A percentile compares a stretch with the other conserved stretches of the same genome.
These are phyloP conservation scores for Excoecaria agallocha DNA, from an alignment of 345 rosid genomes.

Conservation along the genomic window DNA sequence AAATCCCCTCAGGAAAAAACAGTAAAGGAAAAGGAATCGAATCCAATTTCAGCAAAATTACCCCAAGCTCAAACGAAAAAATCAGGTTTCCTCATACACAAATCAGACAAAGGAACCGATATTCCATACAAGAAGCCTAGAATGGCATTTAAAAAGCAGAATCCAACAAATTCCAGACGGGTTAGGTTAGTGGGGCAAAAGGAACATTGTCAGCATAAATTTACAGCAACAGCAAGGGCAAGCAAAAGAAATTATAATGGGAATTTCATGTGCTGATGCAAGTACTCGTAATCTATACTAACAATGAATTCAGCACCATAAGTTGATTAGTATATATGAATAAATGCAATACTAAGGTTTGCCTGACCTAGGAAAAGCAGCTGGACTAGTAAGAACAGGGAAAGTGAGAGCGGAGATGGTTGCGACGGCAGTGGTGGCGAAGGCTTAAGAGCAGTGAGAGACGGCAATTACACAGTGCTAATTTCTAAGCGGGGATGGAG, in stretches of 20 bases:
- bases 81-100: no score
- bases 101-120: no score
- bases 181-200: background rate
- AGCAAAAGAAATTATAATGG: background rate
- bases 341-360: background rate
- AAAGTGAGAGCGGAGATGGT: background rate
- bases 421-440: background rate
- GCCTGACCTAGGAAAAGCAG: background rate
- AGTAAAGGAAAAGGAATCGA: no score
- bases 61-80: no score
- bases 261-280: background rate
- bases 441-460: no score
- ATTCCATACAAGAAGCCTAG: background rate
- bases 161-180: background rate
- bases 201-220: background rate
- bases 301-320: background rate
- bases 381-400: background rate
- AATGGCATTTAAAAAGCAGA: background rate
- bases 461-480: background rate
- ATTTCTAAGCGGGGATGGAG: background rate
- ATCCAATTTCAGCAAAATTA: no score
- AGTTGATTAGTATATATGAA: background rate
- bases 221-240: background rate
- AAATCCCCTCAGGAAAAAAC: no score
- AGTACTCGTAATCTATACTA: background rate